Conservation (phyloP, 2,329 filamentous ascomycete species). For the Claviceps quebecensis region DNA sequence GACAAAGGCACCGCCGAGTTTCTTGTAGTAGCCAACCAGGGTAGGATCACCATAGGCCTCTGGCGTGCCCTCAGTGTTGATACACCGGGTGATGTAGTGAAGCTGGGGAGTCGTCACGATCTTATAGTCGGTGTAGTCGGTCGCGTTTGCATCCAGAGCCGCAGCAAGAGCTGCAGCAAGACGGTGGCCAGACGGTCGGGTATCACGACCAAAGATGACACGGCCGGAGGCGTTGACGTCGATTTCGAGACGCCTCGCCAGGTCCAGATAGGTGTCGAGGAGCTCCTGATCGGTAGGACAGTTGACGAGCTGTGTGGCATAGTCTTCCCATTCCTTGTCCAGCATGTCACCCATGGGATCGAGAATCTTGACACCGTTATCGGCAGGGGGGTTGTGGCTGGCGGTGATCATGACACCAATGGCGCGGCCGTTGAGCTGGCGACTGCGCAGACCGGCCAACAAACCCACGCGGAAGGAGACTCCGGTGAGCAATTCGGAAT, state of each 20-base stretch:
- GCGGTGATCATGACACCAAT: conserved; percentile 96
- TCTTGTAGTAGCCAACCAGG: conserved; percentile 89
- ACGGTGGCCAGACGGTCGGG: conserved; percentile 76
- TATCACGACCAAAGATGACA: conserved; percentile 85
- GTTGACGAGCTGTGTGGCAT: conserved; percentile 84
- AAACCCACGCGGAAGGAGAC: conserved; percentile 89
- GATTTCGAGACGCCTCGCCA: conserved; percentile 64
- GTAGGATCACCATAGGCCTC: conserved; percentile 80
- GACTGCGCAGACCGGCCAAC: conserved; percentile 74
- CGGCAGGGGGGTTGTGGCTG: conserved; percentile 77
- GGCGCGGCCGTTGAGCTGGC: conserved; percentile 76
- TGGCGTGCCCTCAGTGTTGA: conserved; percentile 81
- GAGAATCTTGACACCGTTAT: conserved; percentile 91
- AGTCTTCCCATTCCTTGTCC: conserved; percentile 84
- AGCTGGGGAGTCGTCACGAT: conserved; percentile 93
- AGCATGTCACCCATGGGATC: conserved; percentile 98
- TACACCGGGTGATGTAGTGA: conserved; percentile 87
- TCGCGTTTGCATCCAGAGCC: conserved; percentile 61
- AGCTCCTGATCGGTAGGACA: conserved; percentile 61
- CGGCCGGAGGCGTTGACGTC: conserved; percentile 56
- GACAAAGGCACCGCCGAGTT: conserved; percentile 73
- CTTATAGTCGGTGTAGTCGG: conserved; percentile 72
- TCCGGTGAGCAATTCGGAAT: conserved; percentile 69
- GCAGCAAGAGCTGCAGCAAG: conserved; percentile 68
- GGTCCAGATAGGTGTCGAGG: conserved; percentile 58